Evolutionary conservation across 1,284 basidiomycete genomes (phyloP).

Genomic region (Apiotrichum brassicae): DNA sequence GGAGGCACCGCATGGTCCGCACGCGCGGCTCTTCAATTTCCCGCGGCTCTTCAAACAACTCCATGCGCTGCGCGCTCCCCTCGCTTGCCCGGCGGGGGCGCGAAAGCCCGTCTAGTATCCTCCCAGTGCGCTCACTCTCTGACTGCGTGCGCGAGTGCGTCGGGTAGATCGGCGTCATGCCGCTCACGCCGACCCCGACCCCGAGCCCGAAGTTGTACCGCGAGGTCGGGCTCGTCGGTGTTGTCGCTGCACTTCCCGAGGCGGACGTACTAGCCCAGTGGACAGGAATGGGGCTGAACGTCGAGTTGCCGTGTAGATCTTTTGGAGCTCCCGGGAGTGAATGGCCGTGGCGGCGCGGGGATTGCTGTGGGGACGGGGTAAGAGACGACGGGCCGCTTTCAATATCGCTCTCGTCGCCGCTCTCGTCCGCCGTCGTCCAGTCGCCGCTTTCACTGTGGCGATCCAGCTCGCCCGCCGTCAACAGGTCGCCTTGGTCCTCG

Average conservation of each 20-base stretch:
- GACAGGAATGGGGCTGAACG: slow-evolving; percentile 1
- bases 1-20: slow-evolving; percentile 36
- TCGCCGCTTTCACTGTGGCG: slow-evolving; percentile 1
- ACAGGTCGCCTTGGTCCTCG: slow-evolving; percentile 16
- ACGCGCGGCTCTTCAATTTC: neutral
- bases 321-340: slow-evolving; percentile 1
- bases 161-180: slow-evolving; percentile 3
- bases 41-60: neutral
- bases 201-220: neutral
- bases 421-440: neutral
- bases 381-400: slow-evolving; percentile 2
- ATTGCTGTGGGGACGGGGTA: neutral
- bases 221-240: neutral
- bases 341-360: neutral
- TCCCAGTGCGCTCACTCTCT: neutral
- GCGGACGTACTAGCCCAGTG: slow-evolving; percentile 7
- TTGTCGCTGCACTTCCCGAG: neutral
- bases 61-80: neutral
- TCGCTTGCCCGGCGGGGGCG: slow-evolving; percentile 9
- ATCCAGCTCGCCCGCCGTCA: slow-evolving; percentile 12
- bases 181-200: neutral
- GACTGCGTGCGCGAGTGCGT: slow-evolving; percentile 1
- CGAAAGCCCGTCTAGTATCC: neutral
- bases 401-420: neutral
- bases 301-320: neutral